Evolutionary conservation across 2,329 filamentous ascomycete genomes (phyloP).

Genomic region (Trichophyton schoenleinii): DNA sequence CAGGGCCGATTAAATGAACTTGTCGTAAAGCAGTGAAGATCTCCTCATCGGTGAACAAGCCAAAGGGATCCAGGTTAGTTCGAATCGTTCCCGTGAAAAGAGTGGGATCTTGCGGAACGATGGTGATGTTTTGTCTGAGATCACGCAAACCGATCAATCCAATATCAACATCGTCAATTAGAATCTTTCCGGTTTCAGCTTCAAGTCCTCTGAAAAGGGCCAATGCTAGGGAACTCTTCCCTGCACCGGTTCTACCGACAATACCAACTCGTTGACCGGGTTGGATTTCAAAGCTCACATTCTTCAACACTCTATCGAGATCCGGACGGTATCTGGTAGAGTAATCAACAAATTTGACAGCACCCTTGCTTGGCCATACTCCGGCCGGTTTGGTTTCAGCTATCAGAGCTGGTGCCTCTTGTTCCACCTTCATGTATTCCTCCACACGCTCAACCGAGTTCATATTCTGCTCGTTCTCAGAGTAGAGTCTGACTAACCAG

Average conservation of each 20-base stretch:
- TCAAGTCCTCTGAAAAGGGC: conserved; percentile 90
- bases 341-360: conserved; percentile 79
- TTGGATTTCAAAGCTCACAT: conserved; percentile 74
- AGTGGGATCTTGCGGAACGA: conserved; percentile 90
- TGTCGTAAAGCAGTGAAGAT: conserved; percentile 76
- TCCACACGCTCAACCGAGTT: conserved; percentile 96
- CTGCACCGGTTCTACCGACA: conserved; percentile 86
- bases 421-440: conserved; percentile 92
- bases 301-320: conserved; percentile 71
- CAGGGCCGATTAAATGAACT: conserved; percentile 62
- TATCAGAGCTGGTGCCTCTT: conserved; percentile 70
- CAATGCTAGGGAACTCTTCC: conserved; percentile 88
- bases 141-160: conserved; percentile 83
- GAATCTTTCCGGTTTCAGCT: conserved; percentile 75
- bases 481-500: conserved; percentile 90
- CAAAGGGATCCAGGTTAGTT: conserved; percentile 86
- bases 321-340: conserved; percentile 80
- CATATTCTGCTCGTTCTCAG: conserved; percentile 97
- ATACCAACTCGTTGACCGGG: conserved; percentile 89
- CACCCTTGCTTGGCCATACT: conserved; percentile 75
- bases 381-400: conserved; percentile 63
- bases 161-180: conserved; percentile 87
- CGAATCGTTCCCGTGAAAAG: conserved; percentile 86
- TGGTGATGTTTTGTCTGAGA: conserved; percentile 84
- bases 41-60: conserved; percentile 75